Base-by-base conservation (phyloP, 768 basidiomycete genomes). In the Lentinula sp. region DNA sequence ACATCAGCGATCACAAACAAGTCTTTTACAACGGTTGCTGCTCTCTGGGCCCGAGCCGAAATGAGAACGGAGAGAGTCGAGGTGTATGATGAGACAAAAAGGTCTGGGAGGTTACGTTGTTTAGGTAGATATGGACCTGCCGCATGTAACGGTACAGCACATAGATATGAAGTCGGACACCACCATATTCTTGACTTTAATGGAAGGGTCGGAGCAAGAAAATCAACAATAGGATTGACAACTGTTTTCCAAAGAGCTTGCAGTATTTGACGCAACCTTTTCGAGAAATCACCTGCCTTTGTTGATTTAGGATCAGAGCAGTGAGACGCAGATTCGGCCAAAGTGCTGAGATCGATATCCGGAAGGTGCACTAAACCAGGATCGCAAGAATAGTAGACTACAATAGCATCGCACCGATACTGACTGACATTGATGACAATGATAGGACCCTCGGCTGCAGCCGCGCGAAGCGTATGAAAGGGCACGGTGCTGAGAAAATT, bases 81-180 rank as follows among this genome's bases (percentile, higher is more conserved):
- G 0, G 70, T 70, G 45, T 73, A 73, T 0, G 72, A 74, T 3
- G 70, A 73, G 37, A 74, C 56, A 48, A 66, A 73, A 21, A 66
- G 3, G 50, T 71, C 67, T 2, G 65, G 64, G n/a, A 74, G 37
- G 23, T 67, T 65, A 16, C 31, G 15, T 5, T 21, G 43, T 31
- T 21, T 21, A 46, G 69, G 67, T 28, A 28, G 28, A 28, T 28
- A 28, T 6, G 61, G 60, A 21, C 65, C 59, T 6, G 71, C 70
- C 4, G 72, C 70, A 48, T 73, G 73, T 32, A 74, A 55, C 3
- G 73, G 73, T 48, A 73, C 62, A 8, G 61, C 60, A 5, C 65
- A 65, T 32, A 73, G 66, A 8, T 11, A 16, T 1, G 63, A 63
- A 0, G 67, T 70, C 10, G 71, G 71, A 48, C 73, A 46, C 66